Base-by-base conservation (phyloP, 2,329 filamentous ascomycete species). In the Cladophialophora psammophila region DNA sequence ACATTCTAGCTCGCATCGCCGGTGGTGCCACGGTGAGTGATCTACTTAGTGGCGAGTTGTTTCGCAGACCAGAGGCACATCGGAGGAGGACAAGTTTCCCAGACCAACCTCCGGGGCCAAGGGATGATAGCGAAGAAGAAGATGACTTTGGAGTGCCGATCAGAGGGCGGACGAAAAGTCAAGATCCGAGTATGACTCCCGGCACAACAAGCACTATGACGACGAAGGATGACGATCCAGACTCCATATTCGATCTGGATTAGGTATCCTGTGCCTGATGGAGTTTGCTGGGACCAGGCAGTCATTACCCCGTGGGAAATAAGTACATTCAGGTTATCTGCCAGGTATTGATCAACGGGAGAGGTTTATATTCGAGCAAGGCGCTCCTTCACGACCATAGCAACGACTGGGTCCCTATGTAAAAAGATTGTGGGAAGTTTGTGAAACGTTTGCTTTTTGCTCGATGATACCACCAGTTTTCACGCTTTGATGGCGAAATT, bases 1-100 rank as follows among this genome's bases (percentile, higher is more conserved):
- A 88, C 64, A 92, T 97, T 64, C 92, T 93, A 0, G 89, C 91
- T 0, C 88, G 87, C 69, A 92, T 97, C 69, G 86, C 89, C 1
- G 79, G 79, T 54, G 82, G 82, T 3, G 77, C 77, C 5, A 76
- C 78, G 31, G 45, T 75, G 73, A 63, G 72, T 72, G 69, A 76
- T 65, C 61, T 76, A 63, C 38, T 72, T 4, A 71, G 73, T 58
- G 69, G 69, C 36, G 69, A 70, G 15, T 52, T 72, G 26, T 72
- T 72, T 54, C 69, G 66, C 54, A 57, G 64, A 34, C 71, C 66
- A 26, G 64, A 65, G 31, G 42, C 67, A 69, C 42, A 77, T 50
- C 66, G 65, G 13, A 63, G 64, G 20, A 65, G 65, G 15, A 62
- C 70, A 40, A 70, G 68, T 34, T 66, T 67, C 50, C 62, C 62